Percentiles rank a stretch among this genome's conserved stretches.
phyloP scores from a whole-genome alignment of 371 early-diverging fungal genomes.

The Lichtheimia corymbifera region DNA sequence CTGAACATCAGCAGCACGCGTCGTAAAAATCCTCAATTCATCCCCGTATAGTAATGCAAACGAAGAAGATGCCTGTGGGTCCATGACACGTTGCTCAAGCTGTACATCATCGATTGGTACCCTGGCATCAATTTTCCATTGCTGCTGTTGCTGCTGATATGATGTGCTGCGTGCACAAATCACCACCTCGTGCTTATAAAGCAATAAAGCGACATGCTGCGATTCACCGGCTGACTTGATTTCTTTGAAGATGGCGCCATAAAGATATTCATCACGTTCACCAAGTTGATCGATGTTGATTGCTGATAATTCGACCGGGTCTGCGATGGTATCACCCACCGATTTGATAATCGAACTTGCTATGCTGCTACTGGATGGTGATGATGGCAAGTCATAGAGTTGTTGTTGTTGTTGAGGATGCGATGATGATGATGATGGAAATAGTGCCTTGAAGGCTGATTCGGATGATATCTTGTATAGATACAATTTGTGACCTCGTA shows the following conservation, averaged over 20 bases:
- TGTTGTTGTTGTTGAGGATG: slow-evolving; percentile 21
- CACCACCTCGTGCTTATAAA: slow-evolving; percentile 15
- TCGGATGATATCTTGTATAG: slow-evolving; percentile 76
- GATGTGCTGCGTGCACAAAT: slow-evolving; percentile 9
- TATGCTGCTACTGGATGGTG: slow-evolving; percentile 39
- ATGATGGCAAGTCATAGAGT: slow-evolving; percentile 21
- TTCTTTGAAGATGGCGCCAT: slow-evolving; percentile 31
- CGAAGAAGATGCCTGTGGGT: not conserved
- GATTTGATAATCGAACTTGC: slow-evolving; percentile 4
- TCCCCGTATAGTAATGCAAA: not conserved
- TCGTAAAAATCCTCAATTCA: slow-evolving; percentile 5
- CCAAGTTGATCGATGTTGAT: not conserved
- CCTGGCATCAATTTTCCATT: slow-evolving; percentile 12
- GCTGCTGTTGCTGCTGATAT: not conserved
- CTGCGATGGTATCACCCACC: not conserved
- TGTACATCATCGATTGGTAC: slow-evolving; percentile 14
- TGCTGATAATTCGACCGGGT: slow-evolving; percentile 4
- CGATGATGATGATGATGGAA: slow-evolving; percentile 49
- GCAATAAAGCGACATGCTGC: slow-evolving; percentile 25
- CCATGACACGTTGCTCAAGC: slow-evolving; percentile 4
- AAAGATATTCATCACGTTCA: slow-evolving; percentile 4
- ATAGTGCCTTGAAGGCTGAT: slow-evolving; percentile 50
- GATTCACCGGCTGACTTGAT: slow-evolving; percentile 4
- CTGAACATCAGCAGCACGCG: not conserved
- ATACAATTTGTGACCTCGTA: slow-evolving; percentile 82